Evolutionary conservation across 441 rosid species (phyloP).

Genomic region (Raphanus hybrid): DNA sequence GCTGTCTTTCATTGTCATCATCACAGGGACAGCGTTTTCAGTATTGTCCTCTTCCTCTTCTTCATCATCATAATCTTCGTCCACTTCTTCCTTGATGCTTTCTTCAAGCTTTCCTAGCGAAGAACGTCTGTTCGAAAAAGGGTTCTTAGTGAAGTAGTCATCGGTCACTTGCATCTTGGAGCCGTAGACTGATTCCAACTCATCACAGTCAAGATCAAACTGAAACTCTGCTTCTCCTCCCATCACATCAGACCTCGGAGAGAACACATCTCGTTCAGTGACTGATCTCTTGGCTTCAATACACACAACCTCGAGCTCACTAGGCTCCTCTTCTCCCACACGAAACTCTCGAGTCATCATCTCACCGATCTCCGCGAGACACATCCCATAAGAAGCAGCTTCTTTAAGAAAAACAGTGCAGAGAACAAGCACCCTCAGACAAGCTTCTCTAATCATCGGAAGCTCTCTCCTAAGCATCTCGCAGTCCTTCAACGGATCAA

Average conservation of each 20-base stretch:
- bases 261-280: slow-evolving; percentile 45
- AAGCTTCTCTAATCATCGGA: slow-evolving; percentile 70
- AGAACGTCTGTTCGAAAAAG: slow-evolving; percentile 54
- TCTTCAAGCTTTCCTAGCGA: slow-evolving; percentile 79
- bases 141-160: slow-evolving; percentile 49
- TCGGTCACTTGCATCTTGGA: slow-evolving; percentile 55
- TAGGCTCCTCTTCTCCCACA: slow-evolving; percentile 58
- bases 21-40: slow-evolving; percentile 33
- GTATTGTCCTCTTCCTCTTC: slow-evolving; percentile 47
- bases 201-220: slow-evolving; percentile 62
- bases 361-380: slow-evolving; percentile 72
- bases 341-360: slow-evolving; percentile 68
- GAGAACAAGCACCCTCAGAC: slow-evolving; percentile 60
- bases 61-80: slow-evolving; percentile 44
- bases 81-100: slow-evolving; percentile 73
- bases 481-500: slow-evolving; percentile 55
- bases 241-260: slow-evolving; percentile 42
- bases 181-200: slow-evolving; percentile 45
- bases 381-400: slow-evolving; percentile 58
- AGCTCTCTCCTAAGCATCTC: slow-evolving; percentile 61
- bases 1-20: slow-evolving; percentile 30
- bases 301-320: slow-evolving; percentile 67
- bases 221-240: slow-evolving; percentile 57
- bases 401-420: slow-evolving; percentile 62
- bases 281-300: slow-evolving; percentile 55